Conservation (phyloP, 2,329 filamentous ascomycete genomes). For the Aureobasidium sp. region DNA sequence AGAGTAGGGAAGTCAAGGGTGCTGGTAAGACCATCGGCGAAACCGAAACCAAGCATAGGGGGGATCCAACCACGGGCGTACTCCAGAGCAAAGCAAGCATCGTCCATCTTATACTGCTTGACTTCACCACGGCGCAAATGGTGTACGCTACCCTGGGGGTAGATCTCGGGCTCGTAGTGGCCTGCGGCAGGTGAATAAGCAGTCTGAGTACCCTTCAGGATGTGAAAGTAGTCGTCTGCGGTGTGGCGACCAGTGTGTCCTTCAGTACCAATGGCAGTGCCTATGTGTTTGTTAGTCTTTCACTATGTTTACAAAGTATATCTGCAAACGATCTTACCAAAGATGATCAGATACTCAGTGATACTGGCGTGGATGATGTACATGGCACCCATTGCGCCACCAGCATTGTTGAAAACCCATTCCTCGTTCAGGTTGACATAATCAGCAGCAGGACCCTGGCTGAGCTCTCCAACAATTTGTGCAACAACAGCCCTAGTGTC, state of each 20-base stretch:
- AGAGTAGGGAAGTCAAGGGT: conserved; percentile 80
- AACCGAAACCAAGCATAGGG: conserved; percentile 85
- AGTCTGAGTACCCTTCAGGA: conserved; percentile 68
- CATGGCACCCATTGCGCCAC: conserved; percentile 87
- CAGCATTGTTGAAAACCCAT: conserved; percentile 89
- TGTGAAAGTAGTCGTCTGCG: conserved; percentile 91
- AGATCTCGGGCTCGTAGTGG: conserved; percentile 59
- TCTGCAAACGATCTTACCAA: conserved; percentile 34
- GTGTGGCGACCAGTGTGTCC: conserved; percentile 84
- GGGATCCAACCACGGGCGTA: conserved; percentile 86
- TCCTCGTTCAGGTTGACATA: conserved; percentile 65
- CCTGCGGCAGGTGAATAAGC: conserved; percentile 58
- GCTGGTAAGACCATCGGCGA: conserved; percentile 69
- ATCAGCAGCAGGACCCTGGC: conserved; percentile 31
- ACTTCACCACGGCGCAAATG: conserved; percentile 61
- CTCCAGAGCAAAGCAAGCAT: conserved; percentile 70
- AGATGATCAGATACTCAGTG: conserved; percentile 86
- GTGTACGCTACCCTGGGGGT: conserved; percentile 61
- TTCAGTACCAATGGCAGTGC: conserved; percentile 74
- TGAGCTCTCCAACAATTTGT: conserved; percentile 62
- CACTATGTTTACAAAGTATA: neutral
- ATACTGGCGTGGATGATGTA: conserved; percentile 78
- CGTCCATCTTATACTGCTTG: conserved; percentile 78
- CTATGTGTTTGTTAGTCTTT: neutral
- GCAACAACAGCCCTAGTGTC: conserved; percentile 61